Evolutionary conservation across 108 stramenopile species (phyloP), one percentile per base, ranked within the genome.

Genomic region (Cyclotella kingstonii): DNA sequence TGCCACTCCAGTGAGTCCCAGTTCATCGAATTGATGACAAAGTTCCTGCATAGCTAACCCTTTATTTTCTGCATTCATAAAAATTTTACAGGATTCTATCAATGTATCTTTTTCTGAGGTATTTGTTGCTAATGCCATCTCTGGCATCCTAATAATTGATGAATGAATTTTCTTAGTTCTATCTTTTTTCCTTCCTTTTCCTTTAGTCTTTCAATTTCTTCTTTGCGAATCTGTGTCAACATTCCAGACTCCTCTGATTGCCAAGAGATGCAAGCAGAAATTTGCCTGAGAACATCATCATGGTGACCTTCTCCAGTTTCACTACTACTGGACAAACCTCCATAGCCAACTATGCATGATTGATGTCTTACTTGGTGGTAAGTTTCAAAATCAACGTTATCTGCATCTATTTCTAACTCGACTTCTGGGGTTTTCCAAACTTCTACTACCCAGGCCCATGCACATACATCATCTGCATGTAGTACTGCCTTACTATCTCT

Each of bases 171-270:
- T 62, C 17, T 50, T 62, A 4, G 30, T 18, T 31, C 12, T 31
- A 38, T 62, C 47, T 21, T 49, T 62, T 17, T 62, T 48, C 29
- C 61, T 0, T 62, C 46, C 54, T 35, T 55, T 5, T 55, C 54
- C 36, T 38, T 39, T 25, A 7, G 30, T 4, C 5, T 11, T 8
- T 55, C 6, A 3, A 55, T 10, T 5, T 36, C 30, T 35, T 55
- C 38, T 25, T n/a, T 55, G 11, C 8, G 30, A 31, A 55, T 4
- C 21, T 5, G 4, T 31, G 25, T 49, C 5, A 5, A 5, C 5
- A 6, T 27, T 27, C 4, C 48, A 3, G 48, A 6, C 48, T 49
- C 25, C 18, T 49, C 48, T 27, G 48, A 4, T 27, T 23, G 21
- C 12, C 14, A 9, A 9, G 48, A 49, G 21, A 49, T 11, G 44